Base-by-base conservation (phyloP, 2,329 filamentous ascomycete genomes). In the Leptographium galeiforme region DNA sequence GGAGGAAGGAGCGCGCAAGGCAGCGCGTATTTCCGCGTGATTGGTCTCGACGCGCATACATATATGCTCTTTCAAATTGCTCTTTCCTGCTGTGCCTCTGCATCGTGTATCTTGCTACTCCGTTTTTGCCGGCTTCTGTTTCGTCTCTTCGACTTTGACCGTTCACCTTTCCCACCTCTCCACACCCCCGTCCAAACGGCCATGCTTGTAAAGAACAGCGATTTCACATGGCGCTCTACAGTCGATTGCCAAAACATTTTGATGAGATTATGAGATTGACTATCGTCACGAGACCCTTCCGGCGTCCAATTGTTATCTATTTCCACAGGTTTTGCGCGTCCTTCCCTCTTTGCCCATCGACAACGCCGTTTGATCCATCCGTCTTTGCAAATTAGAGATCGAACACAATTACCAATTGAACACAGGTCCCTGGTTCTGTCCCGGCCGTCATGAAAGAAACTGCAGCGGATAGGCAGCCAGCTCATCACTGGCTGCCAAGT, bases 361-460 rank as follows among this genome's bases (percentile, higher is more conserved):
- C 50, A 46, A 52, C 50, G 50, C 43, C 50, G 19, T 49, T 40
- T 36, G 33, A 34, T 43, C 50, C 50, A 19, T 36, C 32, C 48
- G 30, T 51, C 41, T 48, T 39, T n/a, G 40, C 41, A 39, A 34
- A 32, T 39, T 33, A 16, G 14, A 49, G 13, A 16, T 49, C 36
- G 18, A 49, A 49, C 8, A 30, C 34, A 19, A 49, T 25, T 10
- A 44, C 33, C 40, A 47, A 47, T 12, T 19, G 30, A 13, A 16
- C 32, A 32, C n/a, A 3, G 32, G 48, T n/a, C 32, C 46, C 19
- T 48, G 8, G n/a, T 34, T 25, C 30, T 40, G 47, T 39, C 34
- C 36, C 39, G 36, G 13, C 47, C 47, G 30, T 43, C 48, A 43
- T 43, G 25, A 49, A 49, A 38, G 49, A 39, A 44, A 48, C 51